Evolutionary conservation across 108 stramenopile genomes (phyloP).

Genomic region (Hondaea fermentalgiana): DNA sequence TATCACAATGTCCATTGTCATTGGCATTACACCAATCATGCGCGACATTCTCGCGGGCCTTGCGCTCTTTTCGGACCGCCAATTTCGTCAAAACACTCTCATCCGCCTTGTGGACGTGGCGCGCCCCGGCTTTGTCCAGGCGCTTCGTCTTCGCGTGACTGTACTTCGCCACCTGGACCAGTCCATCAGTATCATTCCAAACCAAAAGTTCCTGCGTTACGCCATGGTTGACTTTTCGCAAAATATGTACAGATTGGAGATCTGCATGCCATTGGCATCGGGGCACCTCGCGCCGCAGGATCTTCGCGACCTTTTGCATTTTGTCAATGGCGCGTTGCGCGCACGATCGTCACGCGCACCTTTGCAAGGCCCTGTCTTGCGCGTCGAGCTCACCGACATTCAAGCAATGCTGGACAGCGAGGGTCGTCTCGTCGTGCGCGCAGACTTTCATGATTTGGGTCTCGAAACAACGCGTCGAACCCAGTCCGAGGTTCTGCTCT

Average conservation of each 20-base stretch:
- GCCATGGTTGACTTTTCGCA: conserved; percentile 6
- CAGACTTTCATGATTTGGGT: not conserved
- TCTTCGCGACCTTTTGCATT: not conserved
- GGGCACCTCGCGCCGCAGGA: not conserved
- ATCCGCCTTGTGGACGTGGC: not conserved
- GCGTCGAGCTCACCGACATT: not conserved
- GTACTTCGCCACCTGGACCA: not conserved
- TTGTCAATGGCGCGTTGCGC: not conserved
- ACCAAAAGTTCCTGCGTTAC: not conserved
- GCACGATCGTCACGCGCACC: not conserved
- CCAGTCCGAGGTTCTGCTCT: not conserved
- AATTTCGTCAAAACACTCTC: not conserved
- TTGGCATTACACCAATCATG: not conserved
- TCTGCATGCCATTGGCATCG: not conserved
- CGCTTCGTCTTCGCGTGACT: not conserved
- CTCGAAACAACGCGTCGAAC: not conserved
- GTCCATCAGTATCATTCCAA: not conserved
- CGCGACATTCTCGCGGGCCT: not conserved
- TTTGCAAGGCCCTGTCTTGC: not conserved
- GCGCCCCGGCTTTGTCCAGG: not conserved
- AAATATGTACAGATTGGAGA: not conserved
- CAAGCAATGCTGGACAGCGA: not conserved
- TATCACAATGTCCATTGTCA: conserved; percentile 12
- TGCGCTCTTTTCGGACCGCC: not conserved
- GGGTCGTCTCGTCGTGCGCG: not conserved